Conservation (phyloP, 2,329 filamentous ascomycete genomes). For the Aureobasidium sp. region DNA sequence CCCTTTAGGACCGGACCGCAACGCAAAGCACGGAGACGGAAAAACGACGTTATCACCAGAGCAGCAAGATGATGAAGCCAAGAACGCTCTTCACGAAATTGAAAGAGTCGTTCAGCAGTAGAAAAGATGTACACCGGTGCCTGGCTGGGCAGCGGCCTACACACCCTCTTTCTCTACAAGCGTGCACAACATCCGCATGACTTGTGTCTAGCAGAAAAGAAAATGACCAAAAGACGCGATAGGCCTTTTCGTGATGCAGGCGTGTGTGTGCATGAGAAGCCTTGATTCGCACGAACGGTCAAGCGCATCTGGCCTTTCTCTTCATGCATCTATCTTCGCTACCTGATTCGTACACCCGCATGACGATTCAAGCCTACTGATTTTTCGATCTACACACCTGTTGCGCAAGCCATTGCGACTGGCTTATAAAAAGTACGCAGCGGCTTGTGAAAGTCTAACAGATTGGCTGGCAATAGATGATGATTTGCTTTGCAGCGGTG, state of each 20-base stretch:
- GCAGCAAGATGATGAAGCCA: neutral
- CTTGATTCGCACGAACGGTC: neutral
- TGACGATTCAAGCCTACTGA: neutral
- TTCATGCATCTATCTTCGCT: neutral
- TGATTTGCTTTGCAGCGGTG: slow-evolving; percentile 13
- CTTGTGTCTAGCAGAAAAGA: neutral
- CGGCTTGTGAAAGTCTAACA: neutral
- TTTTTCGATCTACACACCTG: neutral
- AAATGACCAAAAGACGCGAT: slow-evolving; percentile 11
- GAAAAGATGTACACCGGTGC: neutral
- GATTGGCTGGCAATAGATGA: neutral
- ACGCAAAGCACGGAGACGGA: neutral
- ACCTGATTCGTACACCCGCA: slow-evolving; percentile 2
- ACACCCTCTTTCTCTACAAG: neutral
- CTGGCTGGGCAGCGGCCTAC: slow-evolving; percentile 11
- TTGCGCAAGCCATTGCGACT: neutral
- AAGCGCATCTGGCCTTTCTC: neutral
- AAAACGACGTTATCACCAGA: neutral
- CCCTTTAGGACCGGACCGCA: neutral
- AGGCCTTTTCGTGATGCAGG: neutral
- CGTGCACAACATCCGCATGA: neutral
- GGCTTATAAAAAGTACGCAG: neutral
- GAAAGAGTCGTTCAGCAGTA: neutral
- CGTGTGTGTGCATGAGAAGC: neutral
- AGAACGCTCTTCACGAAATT: neutral